Conservation (phyloP, 1,284 basidiomycete genomes). For the Farysia itapuensis region DNA sequence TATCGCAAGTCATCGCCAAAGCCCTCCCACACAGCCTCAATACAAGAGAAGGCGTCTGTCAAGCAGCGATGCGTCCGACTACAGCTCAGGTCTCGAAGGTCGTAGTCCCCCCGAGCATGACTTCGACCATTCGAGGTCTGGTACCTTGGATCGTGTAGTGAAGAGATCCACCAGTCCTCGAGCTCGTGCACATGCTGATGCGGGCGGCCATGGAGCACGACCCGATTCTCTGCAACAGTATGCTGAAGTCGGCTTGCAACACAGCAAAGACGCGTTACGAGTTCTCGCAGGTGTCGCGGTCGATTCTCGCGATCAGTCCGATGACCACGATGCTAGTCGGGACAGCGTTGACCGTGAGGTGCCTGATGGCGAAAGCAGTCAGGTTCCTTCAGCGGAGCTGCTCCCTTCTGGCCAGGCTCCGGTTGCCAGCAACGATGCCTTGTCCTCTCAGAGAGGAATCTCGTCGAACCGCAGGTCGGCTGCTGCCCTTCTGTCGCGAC, state of each 20-base stretch:
- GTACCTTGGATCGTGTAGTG: background rate
- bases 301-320: slow-evolving; percentile 15
- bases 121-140: too few relatives aligned
- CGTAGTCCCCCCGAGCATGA: background rate
- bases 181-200: background rate
- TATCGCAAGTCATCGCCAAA: background rate
- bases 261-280: slow-evolving; percentile 34
- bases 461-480: slow-evolving; percentile 13
- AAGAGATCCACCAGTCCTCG: slow-evolving; percentile 10
- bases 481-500: slow-evolving; percentile 14
- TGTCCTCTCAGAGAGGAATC: slow-evolving; percentile 5
- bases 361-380: background rate
- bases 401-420: background rate
- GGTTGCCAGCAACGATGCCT: slow-evolving; percentile 1
- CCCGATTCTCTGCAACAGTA: slow-evolving; percentile 32
- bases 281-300: slow-evolving; percentile 38
- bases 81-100: background rate
- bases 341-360: background rate
- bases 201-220: slow-evolving; percentile 12
- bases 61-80: background rate
- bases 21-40: background rate
- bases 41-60: background rate
- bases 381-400: background rate
- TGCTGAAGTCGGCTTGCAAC: slow-evolving; percentile 32
- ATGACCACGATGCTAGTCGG: slow-evolving; percentile 1